Evolutionary conservation across 352 stramenopile species (phyloP).

Genomic region (Globisporangium lucens): DNA sequence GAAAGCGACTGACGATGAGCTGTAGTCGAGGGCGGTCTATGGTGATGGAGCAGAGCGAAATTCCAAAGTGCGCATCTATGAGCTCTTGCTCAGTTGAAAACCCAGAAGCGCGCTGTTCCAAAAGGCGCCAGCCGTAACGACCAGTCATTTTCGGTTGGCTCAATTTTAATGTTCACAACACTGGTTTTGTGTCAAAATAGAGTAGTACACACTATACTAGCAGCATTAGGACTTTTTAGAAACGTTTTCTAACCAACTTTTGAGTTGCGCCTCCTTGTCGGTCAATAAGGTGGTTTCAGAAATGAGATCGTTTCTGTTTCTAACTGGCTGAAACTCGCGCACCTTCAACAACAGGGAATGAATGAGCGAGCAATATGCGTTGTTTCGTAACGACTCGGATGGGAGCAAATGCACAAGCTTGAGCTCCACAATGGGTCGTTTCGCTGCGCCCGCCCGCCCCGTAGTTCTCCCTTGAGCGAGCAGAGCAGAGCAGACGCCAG

Average conservation of each 20-base stretch:
- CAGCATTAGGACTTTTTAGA: background rate
- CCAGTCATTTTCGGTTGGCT: background rate
- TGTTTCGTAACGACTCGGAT: constrained; percentile 30
- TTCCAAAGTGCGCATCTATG: constrained; percentile 3
- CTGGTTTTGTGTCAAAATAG: background rate
- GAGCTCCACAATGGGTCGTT: background rate
- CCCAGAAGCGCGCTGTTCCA: background rate
- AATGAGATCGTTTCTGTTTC: constrained; percentile 3
- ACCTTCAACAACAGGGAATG: background rate
- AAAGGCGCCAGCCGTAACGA: background rate
- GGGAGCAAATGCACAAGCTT: background rate
- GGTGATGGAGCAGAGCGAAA: background rate
- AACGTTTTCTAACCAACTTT: constrained; percentile 1
- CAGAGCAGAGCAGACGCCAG: background rate
- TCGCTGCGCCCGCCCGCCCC: background rate
- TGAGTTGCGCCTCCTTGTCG: constrained; percentile 3
- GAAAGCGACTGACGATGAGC: background rate
- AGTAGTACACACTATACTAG: background rate
- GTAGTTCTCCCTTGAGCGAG: background rate
- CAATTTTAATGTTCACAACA: background rate
- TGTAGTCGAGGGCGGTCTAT: background rate
- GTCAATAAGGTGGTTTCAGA: constrained; percentile 3
- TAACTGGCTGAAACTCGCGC: background rate
- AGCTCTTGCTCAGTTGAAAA: background rate
- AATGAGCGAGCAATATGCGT: constrained; percentile 7